Conservation (phyloP, 306 rosid genomes). For the Begonia loranthoides region DNA sequence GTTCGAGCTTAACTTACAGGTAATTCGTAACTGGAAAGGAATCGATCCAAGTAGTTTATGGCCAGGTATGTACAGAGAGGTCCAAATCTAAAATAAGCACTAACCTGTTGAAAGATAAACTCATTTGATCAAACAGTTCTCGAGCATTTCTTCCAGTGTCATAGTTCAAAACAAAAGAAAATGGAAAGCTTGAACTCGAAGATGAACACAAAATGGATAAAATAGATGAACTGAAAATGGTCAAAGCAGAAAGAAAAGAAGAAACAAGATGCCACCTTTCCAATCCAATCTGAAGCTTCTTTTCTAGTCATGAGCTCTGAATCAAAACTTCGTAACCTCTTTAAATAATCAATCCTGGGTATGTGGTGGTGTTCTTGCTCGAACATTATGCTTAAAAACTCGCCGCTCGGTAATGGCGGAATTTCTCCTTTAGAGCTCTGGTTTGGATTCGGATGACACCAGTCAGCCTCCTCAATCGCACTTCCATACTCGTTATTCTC, state of each 20-base stretch:
- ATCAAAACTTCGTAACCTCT: conserved; percentile 43
- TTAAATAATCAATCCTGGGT: conserved; percentile 41
- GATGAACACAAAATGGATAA: too few species aligned
- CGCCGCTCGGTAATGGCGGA: conserved; percentile 62
- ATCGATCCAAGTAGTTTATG: conserved; percentile 80
- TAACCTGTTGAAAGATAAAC: background rate
- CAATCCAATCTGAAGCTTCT: conserved; percentile 80
- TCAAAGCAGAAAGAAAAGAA: too few species aligned
- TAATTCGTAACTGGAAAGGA: conserved; percentile 66
- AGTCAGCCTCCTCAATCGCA: conserved; percentile 17
- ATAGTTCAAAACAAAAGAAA: too few species aligned
- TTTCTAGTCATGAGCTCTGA: conserved; percentile 57
- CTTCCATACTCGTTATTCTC: conserved; percentile 7
- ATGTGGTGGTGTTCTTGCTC: conserved; percentile 51
- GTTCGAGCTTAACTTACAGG: conserved; percentile 93
- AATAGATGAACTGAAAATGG: too few species aligned
- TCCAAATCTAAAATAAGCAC: conserved; percentile 61
- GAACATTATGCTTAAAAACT: conserved; percentile 43
- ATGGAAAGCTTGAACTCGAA: too few species aligned
- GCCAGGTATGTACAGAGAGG: conserved; percentile 72
- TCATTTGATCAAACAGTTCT: too few species aligned
- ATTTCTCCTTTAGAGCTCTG: conserved; percentile 12
- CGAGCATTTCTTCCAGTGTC: too few species aligned
- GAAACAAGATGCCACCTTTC: conserved; percentile 38
- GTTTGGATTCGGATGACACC: conserved; percentile 17